Evolutionary conservation across 2,329 filamentous ascomycete genomes (phyloP), one percentile per base, ranked within the genome.

Genomic region (Sporothrix phasma): DNA sequence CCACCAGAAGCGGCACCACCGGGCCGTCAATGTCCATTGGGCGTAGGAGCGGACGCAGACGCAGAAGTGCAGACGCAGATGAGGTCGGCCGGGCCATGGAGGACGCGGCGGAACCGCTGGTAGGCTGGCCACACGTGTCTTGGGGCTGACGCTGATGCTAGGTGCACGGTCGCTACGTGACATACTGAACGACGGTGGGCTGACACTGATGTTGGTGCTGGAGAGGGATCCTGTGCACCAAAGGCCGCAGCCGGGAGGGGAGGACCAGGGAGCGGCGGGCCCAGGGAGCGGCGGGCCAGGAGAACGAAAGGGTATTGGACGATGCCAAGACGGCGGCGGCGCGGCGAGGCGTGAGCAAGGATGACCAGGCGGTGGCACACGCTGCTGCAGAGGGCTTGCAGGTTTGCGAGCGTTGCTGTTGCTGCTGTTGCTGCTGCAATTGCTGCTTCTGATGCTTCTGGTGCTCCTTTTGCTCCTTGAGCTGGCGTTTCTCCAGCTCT

Each of bases 141-240:
- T 92, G 34, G 90, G 90, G 72, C 89, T 93, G 60, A 93, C 84
- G 71, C 88, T 92, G 62, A 88, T 74, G 72, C 87, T 90, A 59
- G 82, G 79, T 66, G 89, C 88, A 70, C 88, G 83, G 63, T 90
- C 87, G 67, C 80, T 80, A 58, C 80, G 79, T 49, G 81, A 81
- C 65, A 80, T 77, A 49, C n/a, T n/a, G 80, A 79, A 71, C 82
- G 74, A 73, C 77, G 77, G 67, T 78, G 78, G 6, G 70, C 70
- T 47, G 68, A 67, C 22, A 71, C 70, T 19, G 75, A 72, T 41
- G n/a, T n/a, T n/a, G n/a, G n/a, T n/a, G n/a, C n/a, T n/a, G n/a
- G n/a, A n/a, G n/a, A n/a, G n/a, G 76, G 75, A 61, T 81, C 80
- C 73, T 81, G 79, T 58, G 75, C 29, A 13, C 11, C 22, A 13